Evolutionary conservation across 495 filamentous ascomycete species (phyloP).

Genomic region (Hypoxylon fragiforme): DNA sequence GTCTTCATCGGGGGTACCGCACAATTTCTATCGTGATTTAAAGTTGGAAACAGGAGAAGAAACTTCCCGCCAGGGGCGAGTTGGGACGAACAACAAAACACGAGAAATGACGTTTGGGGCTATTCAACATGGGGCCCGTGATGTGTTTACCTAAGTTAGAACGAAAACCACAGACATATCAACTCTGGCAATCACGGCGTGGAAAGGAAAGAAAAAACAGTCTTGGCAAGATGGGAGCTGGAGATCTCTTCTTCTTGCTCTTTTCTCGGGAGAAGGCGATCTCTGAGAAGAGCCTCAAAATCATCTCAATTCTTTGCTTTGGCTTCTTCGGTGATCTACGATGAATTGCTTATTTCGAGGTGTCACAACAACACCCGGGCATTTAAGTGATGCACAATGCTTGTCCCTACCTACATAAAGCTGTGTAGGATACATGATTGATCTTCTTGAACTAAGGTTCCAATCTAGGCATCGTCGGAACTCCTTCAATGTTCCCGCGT

Average conservation of each 20-base stretch:
- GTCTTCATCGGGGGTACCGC: conserved; percentile 8
- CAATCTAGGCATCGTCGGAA: conserved; percentile 3
- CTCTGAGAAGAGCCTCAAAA: conserved; percentile 26
- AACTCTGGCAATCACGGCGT: not conserved
- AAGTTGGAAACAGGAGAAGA: conserved; percentile 31
- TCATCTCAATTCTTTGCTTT: not conserved
- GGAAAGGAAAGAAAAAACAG: conserved; percentile 1
- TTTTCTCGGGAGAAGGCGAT: conserved; percentile 15
- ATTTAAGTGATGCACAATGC: conserved; percentile 4
- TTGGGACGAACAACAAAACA: too few species aligned
- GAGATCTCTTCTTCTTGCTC: conserved; percentile 6
- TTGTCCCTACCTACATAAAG: not conserved
- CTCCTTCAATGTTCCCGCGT: not conserved
- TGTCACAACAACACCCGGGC: not conserved
- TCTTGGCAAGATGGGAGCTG: conserved; percentile 12
- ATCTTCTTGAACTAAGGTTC: conserved; percentile 7
- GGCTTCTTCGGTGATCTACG: not conserved
- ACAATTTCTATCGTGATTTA: conserved; percentile 11
- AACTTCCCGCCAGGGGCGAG: conserved; percentile 17
- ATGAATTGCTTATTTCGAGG: not conserved
- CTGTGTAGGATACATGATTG: too few species aligned
- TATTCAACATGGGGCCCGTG: not conserved
- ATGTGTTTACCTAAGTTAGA: conserved; percentile 1
- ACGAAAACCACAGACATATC: too few species aligned
- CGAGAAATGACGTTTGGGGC: conserved; percentile 20